phyloP scores from a whole-genome alignment of 192 early-diverging fungal genomes.

The Entomortierella beljakovae region DNA sequence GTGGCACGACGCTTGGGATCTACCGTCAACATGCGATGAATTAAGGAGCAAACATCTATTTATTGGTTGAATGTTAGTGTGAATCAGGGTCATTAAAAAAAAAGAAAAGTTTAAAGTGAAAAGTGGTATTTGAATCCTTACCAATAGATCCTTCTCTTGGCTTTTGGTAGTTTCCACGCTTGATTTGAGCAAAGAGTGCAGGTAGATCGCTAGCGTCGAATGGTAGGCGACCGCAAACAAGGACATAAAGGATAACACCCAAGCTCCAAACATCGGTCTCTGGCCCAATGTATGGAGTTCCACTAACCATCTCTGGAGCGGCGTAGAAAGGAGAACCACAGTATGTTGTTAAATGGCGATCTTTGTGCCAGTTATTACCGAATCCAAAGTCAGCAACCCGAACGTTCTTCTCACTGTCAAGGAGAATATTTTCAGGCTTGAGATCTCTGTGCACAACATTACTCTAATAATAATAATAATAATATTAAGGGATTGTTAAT shows the following conservation, averaged over 20 bases:
- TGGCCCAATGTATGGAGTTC: slow-evolving; percentile 68
- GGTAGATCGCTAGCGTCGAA: slow-evolving; percentile 69
- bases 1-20: slow-evolving; percentile 67
- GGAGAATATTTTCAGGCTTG: slow-evolving; percentile 73
- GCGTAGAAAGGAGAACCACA: slow-evolving; percentile 76
- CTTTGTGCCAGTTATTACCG: slow-evolving; percentile 62
- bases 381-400: slow-evolving; percentile 75
- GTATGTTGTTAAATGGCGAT: slow-evolving; percentile 71
- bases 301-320: slow-evolving; percentile 74
- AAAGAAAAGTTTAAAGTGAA: background rate
- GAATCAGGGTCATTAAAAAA: background rate
- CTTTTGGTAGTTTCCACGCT: slow-evolving; percentile 63
- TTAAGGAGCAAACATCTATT: slow-evolving; percentile 59
- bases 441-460: slow-evolving; percentile 70
- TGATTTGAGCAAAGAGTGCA: slow-evolving; percentile 70
- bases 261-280: slow-evolving; percentile 70
- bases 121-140: background rate
- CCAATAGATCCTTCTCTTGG: slow-evolving; percentile 55
- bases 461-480: slow-evolving; percentile 58
- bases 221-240: slow-evolving; percentile 69
- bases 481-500: background rate
- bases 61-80: background rate
- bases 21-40: slow-evolving; percentile 61
- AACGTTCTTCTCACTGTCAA: slow-evolving; percentile 61
- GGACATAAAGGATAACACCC: slow-evolving; percentile 70